phyloP scores from a whole-genome alignment of 2,329 filamentous ascomycete species.

The Daldinia sp. region DNA sequence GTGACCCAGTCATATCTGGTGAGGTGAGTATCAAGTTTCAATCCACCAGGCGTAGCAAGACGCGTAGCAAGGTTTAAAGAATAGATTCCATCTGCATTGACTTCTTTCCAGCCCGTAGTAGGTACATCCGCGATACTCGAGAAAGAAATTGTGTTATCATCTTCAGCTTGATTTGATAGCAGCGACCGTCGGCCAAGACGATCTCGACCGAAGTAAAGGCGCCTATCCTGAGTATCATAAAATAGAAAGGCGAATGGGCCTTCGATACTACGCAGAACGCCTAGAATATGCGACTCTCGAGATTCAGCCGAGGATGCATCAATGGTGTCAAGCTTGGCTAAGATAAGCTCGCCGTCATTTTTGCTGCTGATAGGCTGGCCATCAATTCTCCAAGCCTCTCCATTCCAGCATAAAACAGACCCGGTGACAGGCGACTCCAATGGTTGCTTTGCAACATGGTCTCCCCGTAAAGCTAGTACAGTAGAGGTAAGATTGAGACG shows the following conservation, averaged over 20 bases:
- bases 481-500: conserved; percentile 77
- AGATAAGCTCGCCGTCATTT: conserved; percentile 79
- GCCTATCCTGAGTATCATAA: conserved; percentile 71
- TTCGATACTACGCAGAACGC: conserved; percentile 70
- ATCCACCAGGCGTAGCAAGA: conserved; percentile 13
- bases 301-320: conserved; percentile 45
- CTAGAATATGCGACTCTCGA: conserved; percentile 57
- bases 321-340: conserved; percentile 59
- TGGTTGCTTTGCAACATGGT: conserved; percentile 78
- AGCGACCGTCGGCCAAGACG: conserved; percentile 88
- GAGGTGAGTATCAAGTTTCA: conserved; percentile 34
- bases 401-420: conserved; percentile 93
- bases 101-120: conserved; percentile 75
- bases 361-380: conserved; percentile 70
- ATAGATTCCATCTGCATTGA: conserved; percentile 87
- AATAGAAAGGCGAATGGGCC: conserved; percentile 94
- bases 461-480: conserved; percentile 89
- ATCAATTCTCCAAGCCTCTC: conserved; percentile 87
- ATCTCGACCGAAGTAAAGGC: conserved; percentile 86
- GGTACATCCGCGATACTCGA: conserved; percentile 76
- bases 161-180: conserved; percentile 65
- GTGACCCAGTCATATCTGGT: conserved; percentile 53
- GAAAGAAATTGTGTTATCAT: conserved; percentile 64
- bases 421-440: conserved; percentile 67
- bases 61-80: conserved; percentile 65